phyloP scores from a whole-genome alignment of 176 grass and related monocot genomes.

The Carex parvula region DNA sequence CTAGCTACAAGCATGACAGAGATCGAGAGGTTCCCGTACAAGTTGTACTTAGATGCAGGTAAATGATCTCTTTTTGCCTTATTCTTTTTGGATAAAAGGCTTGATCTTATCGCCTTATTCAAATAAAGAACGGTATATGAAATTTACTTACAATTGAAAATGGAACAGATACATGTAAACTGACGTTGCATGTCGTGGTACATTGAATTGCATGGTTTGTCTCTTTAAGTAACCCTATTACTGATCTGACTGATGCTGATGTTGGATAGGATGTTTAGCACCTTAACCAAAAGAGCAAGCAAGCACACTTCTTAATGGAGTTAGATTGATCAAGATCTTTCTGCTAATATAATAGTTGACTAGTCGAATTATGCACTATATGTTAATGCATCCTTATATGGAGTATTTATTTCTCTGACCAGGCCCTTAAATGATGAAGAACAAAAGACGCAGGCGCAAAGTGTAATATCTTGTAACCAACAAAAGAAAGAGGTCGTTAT shows the following conservation, averaged over 20 bases:
- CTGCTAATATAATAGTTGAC: background rate
- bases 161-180: background rate
- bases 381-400: slow-evolving; percentile 6
- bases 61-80: slow-evolving; percentile 1
- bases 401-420: slow-evolving; percentile 13
- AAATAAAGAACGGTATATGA: background rate
- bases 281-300: background rate
- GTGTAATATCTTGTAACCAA: slow-evolving; percentile 58
- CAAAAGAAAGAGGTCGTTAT: slow-evolving; percentile 54
- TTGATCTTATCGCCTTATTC: background rate
- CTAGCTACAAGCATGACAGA: slow-evolving; percentile 29
- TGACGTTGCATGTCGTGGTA: background rate
- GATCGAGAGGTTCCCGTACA: slow-evolving; percentile 65
- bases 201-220: background rate
- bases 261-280: background rate
- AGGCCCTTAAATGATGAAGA: slow-evolving; percentile 68
- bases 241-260: background rate
- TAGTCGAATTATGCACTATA: background rate
- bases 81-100: too few species aligned
- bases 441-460: slow-evolving; percentile 49
- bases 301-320: background rate
- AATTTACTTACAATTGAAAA: background rate
- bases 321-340: background rate
- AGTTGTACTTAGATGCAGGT: slow-evolving; percentile 95
- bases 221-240: background rate